These are phyloP conservation scores for Chiua virens DNA, from an alignment of 768 basidiomycete species.

Conservation along the genomic window DNA sequence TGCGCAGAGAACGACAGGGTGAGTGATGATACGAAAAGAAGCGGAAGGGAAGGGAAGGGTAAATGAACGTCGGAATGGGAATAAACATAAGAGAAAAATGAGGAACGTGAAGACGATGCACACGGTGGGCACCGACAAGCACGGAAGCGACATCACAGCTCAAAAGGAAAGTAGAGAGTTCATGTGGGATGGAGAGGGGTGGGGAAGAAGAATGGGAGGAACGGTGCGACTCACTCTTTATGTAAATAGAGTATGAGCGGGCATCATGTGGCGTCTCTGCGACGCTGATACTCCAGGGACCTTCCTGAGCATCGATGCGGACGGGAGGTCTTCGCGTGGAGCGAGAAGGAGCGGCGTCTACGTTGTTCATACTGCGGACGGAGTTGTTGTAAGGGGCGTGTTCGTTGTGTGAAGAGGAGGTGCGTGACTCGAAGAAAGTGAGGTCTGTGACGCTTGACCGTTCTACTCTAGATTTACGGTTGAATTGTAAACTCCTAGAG, in stretches of 20 bases:
- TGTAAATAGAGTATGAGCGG: constrained; percentile 73
- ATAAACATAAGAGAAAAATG: constrained; percentile 10
- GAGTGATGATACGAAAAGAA: constrained; percentile 23
- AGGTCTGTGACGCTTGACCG: constrained; percentile 40
- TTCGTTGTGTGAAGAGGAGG: constrained; percentile 30
- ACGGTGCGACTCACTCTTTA: constrained; percentile 70
- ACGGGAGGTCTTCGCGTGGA: constrained; percentile 49
- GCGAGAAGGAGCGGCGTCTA: constrained; percentile 44
- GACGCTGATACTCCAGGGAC: constrained; percentile 85
- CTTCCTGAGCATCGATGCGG: constrained; percentile 73
- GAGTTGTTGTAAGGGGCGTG: constrained; percentile 32
- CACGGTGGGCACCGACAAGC: constrained; percentile 24
- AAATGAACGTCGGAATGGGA: constrained; percentile 15
- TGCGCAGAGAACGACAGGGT: constrained; percentile 37
- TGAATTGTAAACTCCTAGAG: constrained; percentile 36
- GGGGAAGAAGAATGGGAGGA: constrained; percentile 23
- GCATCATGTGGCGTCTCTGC: constrained; percentile 81
- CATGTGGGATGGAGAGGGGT: constrained; percentile 16
- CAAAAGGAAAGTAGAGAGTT: constrained; percentile 19
- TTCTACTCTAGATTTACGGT: constrained; percentile 36
- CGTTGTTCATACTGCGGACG: constrained; percentile 41
- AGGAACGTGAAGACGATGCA: constrained; percentile 17
- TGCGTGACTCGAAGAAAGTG: constrained; percentile 42
- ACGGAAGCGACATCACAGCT: constrained; percentile 26
- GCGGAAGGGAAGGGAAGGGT: constrained; percentile 14